Evolutionary conservation across 768 basidiomycete genomes (phyloP), one percentile per base, ranked within the genome.

Genomic region (Xerocomellus amylosporus): DNA sequence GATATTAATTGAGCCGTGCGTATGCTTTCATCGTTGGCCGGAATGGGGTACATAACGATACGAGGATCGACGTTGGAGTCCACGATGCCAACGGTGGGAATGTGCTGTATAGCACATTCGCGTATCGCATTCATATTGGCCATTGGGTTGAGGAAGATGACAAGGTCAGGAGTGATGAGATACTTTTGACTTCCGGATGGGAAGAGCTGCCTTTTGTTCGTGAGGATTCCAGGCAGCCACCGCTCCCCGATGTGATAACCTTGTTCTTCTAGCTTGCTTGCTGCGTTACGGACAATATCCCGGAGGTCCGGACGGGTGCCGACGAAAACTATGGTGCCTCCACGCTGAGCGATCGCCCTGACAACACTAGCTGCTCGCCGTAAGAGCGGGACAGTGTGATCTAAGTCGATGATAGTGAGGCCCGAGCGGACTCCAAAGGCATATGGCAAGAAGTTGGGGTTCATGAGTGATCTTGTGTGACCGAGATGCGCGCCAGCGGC

Each of bases 21-120:
- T 10, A 87, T 80, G 66, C 85, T 93, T 73, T 99, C 97, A 73
- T 96, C 93, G 71, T 98, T 99, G n/a, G 92, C 94, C 0, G 94
- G 95, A 65, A 99, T 98, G 40, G 97, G 89, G 71, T 97, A 98
- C 81, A 98, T 97, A 58, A 99, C 95, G 37, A 93, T 79, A 24
- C 97, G 85, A 6, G 97, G 97, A 73, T 99, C 97, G 40, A 85
- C 89, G 68, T 99, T 93, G 20, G 94, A 92, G 72, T 99, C 97
- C 50, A 95, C 84, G 55, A 98, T 86, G 33, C 88, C 97, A 55
- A 98, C 85, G 1, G 97, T 98, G 0, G 97, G 97, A 52, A 98
- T 82, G 65, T 95, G 88, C 57, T 87, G 81, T 51, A 86, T 78
- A 15, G 93, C 92, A 64, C 93, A 95, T 75, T 99, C 97, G 50